Conservation (phyloP, 2,329 filamentous ascomycete genomes). For the Aureobasidium melanogenum region DNA sequence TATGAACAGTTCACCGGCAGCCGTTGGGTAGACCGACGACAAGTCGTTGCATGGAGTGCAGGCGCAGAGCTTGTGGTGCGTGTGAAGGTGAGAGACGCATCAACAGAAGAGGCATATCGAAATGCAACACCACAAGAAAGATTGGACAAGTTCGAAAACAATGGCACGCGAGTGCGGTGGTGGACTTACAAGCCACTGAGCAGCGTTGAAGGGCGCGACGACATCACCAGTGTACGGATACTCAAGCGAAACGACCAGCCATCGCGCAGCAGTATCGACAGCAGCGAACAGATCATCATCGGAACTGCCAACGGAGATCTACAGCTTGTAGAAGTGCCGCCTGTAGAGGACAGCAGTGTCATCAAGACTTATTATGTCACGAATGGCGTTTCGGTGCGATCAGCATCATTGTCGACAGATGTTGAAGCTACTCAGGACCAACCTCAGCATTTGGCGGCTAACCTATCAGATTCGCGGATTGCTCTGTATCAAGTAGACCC, state of each 20-base stretch:
- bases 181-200: constrained; percentile 44
- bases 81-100: constrained; percentile 31
- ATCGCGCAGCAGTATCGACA: constrained; percentile 19
- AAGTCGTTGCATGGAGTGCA: constrained; percentile 52
- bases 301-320: constrained; percentile 50
- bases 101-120: constrained; percentile 16
- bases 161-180: constrained; percentile 32
- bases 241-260: constrained; percentile 32
- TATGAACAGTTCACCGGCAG: constrained; percentile 44
- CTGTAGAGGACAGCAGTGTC: constrained; percentile 14
- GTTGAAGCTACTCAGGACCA: constrained; percentile 8
- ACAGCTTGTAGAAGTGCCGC: constrained; percentile 23
- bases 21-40: constrained; percentile 40
- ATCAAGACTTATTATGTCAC: constrained; percentile 37
- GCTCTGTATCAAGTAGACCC: constrained; percentile 24
- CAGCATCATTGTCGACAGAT: constrained; percentile 37
- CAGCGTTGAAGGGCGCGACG: constrained; percentile 45
- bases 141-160: constrained; percentile 23
- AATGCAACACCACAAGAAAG: constrained; percentile 17
- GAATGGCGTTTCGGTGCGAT: constrained; percentile 35
- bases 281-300: constrained; percentile 38
- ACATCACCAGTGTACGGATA: constrained; percentile 50
- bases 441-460: constrained; percentile 41
- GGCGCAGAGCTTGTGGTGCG: constrained; percentile 48
- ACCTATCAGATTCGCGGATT: constrained; percentile 36